phyloP scores from a whole-genome alignment of 176 grass and related monocot species.

The Dactylis glomerata region DNA sequence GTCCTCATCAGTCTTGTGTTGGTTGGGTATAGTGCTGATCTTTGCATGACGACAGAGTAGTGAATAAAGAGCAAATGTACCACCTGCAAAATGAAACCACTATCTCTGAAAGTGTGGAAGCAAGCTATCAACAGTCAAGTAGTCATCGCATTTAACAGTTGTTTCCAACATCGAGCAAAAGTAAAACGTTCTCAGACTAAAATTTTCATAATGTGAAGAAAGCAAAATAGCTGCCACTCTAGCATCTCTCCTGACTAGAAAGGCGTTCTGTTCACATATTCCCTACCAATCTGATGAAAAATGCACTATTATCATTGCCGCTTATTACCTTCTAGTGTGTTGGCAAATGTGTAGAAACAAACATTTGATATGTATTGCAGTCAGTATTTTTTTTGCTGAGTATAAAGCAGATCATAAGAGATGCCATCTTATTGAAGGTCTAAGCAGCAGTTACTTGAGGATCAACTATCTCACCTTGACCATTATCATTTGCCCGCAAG shows the following conservation, averaged over 20 bases:
- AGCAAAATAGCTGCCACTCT: background rate
- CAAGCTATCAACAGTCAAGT: constrained; percentile 10
- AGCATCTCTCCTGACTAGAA: background rate
- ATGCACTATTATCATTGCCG: background rate
- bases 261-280: background rate
- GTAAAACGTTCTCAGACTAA: constrained; percentile 8
- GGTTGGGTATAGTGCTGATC: constrained; percentile 95
- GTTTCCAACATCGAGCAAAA: background rate
- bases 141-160: background rate
- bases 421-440: background rate
- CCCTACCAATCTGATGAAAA: constrained; percentile 7
- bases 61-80: constrained; percentile 98
- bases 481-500: constrained; percentile 90
- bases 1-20: constrained; percentile 90
- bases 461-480: constrained; percentile 64
- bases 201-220: background rate
- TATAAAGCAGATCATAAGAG: constrained; percentile 15
- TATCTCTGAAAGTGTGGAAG: background rate
- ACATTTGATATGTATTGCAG: background rate
- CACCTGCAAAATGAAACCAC: constrained; percentile 50
- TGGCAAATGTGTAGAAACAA: background rate
- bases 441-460: background rate
- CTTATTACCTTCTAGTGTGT: background rate
- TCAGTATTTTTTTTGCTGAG: background rate
- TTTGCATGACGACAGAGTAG: constrained; percentile 94